Percentiles rank a stretch among this genome's conserved stretches.
These are phyloP conservation scores for Centella asiatica DNA, from an alignment of 129 eudicot genomes.

Conservation along the genomic window DNA sequence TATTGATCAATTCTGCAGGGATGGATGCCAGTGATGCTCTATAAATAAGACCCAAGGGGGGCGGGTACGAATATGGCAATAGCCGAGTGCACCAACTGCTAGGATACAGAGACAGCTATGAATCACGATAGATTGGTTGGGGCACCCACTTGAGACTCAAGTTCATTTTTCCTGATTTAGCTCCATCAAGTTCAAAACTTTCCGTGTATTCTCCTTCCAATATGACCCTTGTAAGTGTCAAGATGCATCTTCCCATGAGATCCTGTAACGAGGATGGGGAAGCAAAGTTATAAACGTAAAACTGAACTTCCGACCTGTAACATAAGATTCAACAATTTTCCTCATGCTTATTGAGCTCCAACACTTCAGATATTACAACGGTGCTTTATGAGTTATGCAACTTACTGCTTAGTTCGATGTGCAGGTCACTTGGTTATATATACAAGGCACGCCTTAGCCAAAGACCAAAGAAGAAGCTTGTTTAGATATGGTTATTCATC, in stretches of 20 bases:
- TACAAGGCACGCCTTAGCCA: no score
- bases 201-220: constrained; percentile 86
- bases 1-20: constrained; percentile 1
- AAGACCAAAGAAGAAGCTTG: no score
- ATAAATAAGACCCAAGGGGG: neutral
- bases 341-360: neutral
- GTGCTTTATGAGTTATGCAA: no score
- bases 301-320: neutral
- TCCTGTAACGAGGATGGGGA: constrained; percentile 38
- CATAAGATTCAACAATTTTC: neutral
- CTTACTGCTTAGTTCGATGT: no score
- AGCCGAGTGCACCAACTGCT: neutral
- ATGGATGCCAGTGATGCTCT: neutral
- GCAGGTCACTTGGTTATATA: no score
- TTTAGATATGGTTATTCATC: neutral
- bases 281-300: neutral
- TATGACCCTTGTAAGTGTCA: constrained; percentile 86
- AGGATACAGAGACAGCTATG: constrained; percentile 13
- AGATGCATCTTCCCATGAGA: constrained; percentile 87
- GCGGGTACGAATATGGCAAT: neutral
- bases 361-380: neutral
- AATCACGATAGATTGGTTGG: constrained; percentile 57
- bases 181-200: constrained; percentile 57
- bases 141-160: constrained; percentile 78
- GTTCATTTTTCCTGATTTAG: constrained; percentile 71